Base-by-base conservation (phyloP, 2,329 filamentous ascomycete species). In the Xylariaceae sp. region DNA sequence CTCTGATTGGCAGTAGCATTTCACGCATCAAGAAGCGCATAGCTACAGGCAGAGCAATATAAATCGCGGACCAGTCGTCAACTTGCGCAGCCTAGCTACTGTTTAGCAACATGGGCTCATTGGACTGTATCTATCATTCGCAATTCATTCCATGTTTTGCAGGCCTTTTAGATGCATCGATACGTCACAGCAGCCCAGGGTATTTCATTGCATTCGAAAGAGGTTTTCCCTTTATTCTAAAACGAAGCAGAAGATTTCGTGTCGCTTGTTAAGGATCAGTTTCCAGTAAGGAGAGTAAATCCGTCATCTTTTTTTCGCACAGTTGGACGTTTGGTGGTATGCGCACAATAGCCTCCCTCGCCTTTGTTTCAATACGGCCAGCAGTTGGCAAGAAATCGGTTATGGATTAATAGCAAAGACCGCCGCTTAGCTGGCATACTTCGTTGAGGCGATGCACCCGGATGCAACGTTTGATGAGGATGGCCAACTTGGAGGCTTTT, bases 111-210 rank as follows among this genome's bases (percentile, higher is more conserved):
- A 43, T 60, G 51, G 52, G 58, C 40, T 8, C 51, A 11, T 41
- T n/a, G 39, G 50, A 49, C 19, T 43, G 58, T 54, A 51, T 50
- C 52, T 53, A 58, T 60, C 42, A 52, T 58, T 57, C 51, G 63
- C 61, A 56, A 63, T 67, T 64, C 59, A 42, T 51, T 51, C 56
- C 61, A 67, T 66, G 57, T 58, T 65, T 62, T 62, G 62, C 65
- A 67, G 61, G 58, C 62, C 7, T 64, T 56, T 53, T 67, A 68
- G 45, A 51, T 65, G 66, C 57, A 68, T 69, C 57, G 62, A 60
- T 69, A 68, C 60, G 53, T 62, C 55, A 59, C 64, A 65, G 62
- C 56, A 57, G 57, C 62, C 55, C 62, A 60, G 54, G 60, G 56
- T 62, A 65, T 64, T 49, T 65, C 54, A 60, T 58, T 54, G 48